phyloP scores from a whole-genome alignment of 2,329 filamentous ascomycete species.

The Tolypocladium album region DNA sequence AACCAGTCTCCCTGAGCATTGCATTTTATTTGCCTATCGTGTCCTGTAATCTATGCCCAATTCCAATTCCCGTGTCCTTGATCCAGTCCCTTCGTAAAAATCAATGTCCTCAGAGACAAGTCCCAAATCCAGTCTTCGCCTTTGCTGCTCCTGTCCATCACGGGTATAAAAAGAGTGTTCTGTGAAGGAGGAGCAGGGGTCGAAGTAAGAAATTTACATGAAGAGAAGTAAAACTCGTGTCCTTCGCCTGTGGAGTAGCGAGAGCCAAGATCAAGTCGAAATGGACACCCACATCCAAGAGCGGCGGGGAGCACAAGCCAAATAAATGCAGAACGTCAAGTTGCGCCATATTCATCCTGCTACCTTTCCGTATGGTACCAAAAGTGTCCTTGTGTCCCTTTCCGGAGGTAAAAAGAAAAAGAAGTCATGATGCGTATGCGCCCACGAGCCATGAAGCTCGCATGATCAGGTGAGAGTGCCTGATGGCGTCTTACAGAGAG shows the following conservation, averaged over 20 bases:
- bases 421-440: constrained; percentile 12
- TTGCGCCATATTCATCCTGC: neutral
- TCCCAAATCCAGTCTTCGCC: constrained; percentile 2
- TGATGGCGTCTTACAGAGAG: constrained; percentile 15
- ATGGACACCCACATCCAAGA: neutral
- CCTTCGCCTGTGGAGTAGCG: neutral
- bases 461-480: neutral
- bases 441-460: constrained; percentile 21
- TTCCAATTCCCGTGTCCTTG: neutral
- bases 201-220: neutral
- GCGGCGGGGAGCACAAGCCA: constrained; percentile 4
- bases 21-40: constrained; percentile 7
- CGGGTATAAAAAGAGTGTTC: neutral
- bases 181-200: neutral
- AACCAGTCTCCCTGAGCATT: neutral
- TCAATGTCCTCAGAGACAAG: neutral
- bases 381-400: neutral
- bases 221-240: neutral
- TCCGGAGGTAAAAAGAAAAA: neutral
- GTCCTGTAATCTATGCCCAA: constrained; percentile 12
- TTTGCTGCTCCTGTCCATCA: neutral
- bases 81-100: constrained; percentile 3
- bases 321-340: constrained; percentile 18
- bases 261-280: neutral
- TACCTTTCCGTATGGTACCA: neutral